Conservation (phyloP, 208 protist species). For the Zelonia costaricensis region DNA sequence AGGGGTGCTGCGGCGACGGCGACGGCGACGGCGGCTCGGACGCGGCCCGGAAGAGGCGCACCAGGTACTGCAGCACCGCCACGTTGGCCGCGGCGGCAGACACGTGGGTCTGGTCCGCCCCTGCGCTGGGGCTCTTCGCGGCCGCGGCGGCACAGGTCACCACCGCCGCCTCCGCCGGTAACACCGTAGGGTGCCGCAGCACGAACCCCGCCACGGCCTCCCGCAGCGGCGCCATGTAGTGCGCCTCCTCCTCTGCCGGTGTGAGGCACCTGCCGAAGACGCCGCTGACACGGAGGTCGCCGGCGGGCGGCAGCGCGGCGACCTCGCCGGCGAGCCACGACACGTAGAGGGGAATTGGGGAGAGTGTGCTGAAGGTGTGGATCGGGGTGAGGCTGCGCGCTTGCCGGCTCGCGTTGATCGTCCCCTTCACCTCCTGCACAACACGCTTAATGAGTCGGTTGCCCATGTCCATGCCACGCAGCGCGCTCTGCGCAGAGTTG, state of each 20-base stretch:
- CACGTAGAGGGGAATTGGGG: slow-evolving; percentile 80
- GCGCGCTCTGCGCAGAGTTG: slow-evolving; percentile 71
- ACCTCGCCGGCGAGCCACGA: slow-evolving; percentile 66
- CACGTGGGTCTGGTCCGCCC: no score
- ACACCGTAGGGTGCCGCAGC: slow-evolving; percentile 23
- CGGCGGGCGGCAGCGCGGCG: slow-evolving; percentile 31
- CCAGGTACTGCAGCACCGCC: slow-evolving; percentile 26
- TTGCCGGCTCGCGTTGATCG: slow-evolving; percentile 55
- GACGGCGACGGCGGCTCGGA: background rate
- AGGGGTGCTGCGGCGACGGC: slow-evolving; percentile 8
- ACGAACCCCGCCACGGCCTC: slow-evolving; percentile 38
- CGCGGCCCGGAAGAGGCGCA: slow-evolving; percentile 11
- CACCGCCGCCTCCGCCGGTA: slow-evolving; percentile 8
- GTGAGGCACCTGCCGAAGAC: slow-evolving; percentile 41
- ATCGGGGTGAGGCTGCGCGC: slow-evolving; percentile 42
- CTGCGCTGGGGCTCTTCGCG: background rate
- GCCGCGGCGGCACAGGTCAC: background rate
- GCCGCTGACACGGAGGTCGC: background rate
- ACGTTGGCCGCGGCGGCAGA: slow-evolving; percentile 2
- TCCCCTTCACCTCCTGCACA: slow-evolving; percentile 71
- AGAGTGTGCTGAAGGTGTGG: slow-evolving; percentile 74
- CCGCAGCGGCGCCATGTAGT: slow-evolving; percentile 36
- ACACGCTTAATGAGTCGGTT: slow-evolving; percentile 89
- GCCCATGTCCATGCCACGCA: slow-evolving; percentile 85
- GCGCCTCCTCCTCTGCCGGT: slow-evolving; percentile 17